phyloP scores from a whole-genome alignment of 495 filamentous ascomycete genomes.

The Talaromyces stipitatus region DNA sequence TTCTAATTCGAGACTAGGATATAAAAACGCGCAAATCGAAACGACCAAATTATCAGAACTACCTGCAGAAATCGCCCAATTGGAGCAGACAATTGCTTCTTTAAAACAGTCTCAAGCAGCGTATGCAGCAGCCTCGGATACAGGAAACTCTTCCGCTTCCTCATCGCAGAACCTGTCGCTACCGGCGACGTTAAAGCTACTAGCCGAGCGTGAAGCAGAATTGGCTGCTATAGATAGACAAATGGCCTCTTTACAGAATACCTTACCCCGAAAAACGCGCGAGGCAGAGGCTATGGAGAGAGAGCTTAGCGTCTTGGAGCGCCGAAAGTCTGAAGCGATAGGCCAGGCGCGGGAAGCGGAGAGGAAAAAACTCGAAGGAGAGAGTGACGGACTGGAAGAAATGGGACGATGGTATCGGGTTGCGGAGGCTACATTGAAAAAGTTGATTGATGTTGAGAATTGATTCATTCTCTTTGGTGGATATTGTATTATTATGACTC shows the following conservation, averaged over 20 bases:
- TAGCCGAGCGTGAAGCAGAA: constrained; percentile 52
- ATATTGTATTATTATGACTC: constrained; percentile 8
- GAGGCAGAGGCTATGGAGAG: constrained; percentile 64
- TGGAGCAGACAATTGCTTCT: constrained; percentile 51
- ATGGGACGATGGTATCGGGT: constrained; percentile 75
- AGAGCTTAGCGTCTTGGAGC: constrained; percentile 65
- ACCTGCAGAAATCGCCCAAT: constrained; percentile 52
- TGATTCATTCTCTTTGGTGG: constrained; percentile 6
- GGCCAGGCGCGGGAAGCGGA: constrained; percentile 71
- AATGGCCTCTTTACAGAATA: constrained; percentile 54
- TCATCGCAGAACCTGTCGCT: constrained; percentile 33
- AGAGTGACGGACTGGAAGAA: constrained; percentile 75
- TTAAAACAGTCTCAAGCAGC: constrained; percentile 42
- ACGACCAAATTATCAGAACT: constrained; percentile 49
- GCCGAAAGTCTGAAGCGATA: constrained; percentile 57
- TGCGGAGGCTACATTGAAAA: constrained; percentile 58
- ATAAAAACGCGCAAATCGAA: constrained; percentile 59
- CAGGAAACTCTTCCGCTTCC: constrained; percentile 15
- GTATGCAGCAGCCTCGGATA: constrained; percentile 24
- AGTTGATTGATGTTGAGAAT: constrained; percentile 50
- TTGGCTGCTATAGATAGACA: constrained; percentile 59
- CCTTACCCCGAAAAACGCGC: constrained; percentile 62
- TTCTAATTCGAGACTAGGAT: constrained; percentile 26
- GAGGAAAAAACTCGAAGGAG: constrained; percentile 64
- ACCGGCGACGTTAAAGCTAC: constrained; percentile 26